These are phyloP conservation scores for Kwoniella bestiolae DNA, from an alignment of 768 basidiomycete genomes.

Conservation along the genomic window DNA sequence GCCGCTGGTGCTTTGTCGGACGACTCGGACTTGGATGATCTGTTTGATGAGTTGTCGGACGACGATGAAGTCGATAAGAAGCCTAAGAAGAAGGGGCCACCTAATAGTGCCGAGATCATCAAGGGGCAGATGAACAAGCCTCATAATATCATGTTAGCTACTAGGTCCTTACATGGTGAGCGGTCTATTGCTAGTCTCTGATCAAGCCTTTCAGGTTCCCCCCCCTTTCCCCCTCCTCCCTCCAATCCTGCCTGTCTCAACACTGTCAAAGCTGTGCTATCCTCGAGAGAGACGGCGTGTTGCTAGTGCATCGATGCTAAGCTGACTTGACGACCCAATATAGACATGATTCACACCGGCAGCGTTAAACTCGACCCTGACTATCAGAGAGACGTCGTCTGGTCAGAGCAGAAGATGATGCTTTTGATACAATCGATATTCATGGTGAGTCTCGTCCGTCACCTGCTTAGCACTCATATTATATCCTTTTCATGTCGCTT, in stretches of 20 bases:
- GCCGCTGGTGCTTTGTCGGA: slow-evolving; percentile 19
- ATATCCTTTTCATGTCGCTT: neutral
- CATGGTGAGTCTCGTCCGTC: slow-evolving; percentile 29
- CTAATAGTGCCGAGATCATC: slow-evolving; percentile 1
- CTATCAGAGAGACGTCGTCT: slow-evolving; percentile 53
- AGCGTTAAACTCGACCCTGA: slow-evolving; percentile 33
- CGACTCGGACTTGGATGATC: slow-evolving; percentile 23
- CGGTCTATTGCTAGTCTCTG: neutral
- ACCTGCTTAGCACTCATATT: neutral
- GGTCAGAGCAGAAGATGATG: slow-evolving; percentile 41
- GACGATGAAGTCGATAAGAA: slow-evolving; percentile 16
- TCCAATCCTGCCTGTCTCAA: too few species aligned
- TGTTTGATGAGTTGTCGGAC: slow-evolving; percentile 18
- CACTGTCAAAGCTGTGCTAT: too few species aligned
- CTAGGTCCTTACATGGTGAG: slow-evolving; percentile 43
- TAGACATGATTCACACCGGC: slow-evolving; percentile 44
- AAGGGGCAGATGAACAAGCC: slow-evolving; percentile 23
- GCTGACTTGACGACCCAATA: slow-evolving; percentile 5
- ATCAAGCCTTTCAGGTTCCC: neutral
- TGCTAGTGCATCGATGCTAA: neutral
- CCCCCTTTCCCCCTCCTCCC: too few species aligned
- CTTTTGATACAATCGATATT: slow-evolving; percentile 48
- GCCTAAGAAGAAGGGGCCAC: slow-evolving; percentile 11
- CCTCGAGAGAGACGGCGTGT: too few species aligned
- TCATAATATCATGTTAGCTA: slow-evolving; percentile 17